Evolutionary conservation across 495 filamentous ascomycete genomes (phyloP).

Genomic region (Diplogelasinospora grovesii): DNA sequence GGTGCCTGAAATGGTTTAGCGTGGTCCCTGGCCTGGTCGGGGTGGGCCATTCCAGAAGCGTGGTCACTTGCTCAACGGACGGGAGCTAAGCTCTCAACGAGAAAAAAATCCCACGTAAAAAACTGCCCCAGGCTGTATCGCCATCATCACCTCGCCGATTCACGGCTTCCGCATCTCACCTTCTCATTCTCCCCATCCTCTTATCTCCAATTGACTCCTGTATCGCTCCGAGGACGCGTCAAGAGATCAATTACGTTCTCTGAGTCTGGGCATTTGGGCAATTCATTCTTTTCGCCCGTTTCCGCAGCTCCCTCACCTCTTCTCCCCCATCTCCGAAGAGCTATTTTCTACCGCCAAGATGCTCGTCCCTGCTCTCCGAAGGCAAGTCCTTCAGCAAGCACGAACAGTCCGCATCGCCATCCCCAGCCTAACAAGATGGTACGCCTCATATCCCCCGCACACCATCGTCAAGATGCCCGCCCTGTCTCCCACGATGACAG

Average conservation of each 20-base stretch:
- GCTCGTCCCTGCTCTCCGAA: slow-evolving; percentile 48
- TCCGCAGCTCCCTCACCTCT: slow-evolving; percentile 14
- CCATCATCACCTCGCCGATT: slow-evolving; percentile 24
- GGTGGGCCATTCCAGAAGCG: too few species aligned
- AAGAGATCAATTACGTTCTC: not conserved
- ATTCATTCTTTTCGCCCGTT: slow-evolving; percentile 15
- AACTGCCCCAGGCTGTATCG: slow-evolving; percentile 20
- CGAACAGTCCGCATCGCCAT: slow-evolving; percentile 34
- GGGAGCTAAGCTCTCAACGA: slow-evolving; percentile 25
- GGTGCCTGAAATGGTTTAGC: too few species aligned
- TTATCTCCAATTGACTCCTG: slow-evolving; percentile 19
- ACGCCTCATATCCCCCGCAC: slow-evolving; percentile 77
- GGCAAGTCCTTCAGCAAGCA: slow-evolving; percentile 45
- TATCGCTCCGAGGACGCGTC: slow-evolving; percentile 1
- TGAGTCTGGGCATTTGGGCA: slow-evolving; percentile 14
- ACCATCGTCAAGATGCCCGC: slow-evolving; percentile 97
- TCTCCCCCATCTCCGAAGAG: slow-evolving; percentile 14
- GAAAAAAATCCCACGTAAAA: slow-evolving; percentile 24
- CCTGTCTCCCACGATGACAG: slow-evolving; percentile 93
- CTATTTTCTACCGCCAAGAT: slow-evolving; percentile 37
- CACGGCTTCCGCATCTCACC: slow-evolving; percentile 17
- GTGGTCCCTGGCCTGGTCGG: too few species aligned
- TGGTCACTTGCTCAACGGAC: too few species aligned
- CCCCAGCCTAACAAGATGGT: slow-evolving; percentile 49
- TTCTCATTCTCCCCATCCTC: slow-evolving; percentile 11